These are phyloP conservation scores for Solanum pinnatisectum DNA, from an alignment of 257 asterid genomes.

Conservation along the genomic window DNA sequence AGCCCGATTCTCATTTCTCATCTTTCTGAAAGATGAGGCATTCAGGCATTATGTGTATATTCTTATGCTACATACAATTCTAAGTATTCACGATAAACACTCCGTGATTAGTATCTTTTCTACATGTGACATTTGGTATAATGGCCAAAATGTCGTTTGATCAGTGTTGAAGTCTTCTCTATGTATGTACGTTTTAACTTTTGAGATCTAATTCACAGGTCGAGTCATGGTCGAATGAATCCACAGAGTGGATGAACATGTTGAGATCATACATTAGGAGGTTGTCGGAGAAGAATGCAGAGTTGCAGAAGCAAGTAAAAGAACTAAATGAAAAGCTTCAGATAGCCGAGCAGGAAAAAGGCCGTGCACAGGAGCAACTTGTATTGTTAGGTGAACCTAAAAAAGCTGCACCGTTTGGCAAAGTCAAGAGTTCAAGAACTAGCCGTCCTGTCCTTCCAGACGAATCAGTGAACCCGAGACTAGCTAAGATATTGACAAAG, in stretches of 20 bases:
- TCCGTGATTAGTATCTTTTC: neutral
- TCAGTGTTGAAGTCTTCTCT: neutral
- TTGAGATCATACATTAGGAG: neutral
- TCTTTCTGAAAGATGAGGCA: neutral
- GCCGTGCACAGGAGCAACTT: neutral
- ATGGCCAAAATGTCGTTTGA: neutral
- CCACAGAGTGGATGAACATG: slow-evolving; percentile 3
- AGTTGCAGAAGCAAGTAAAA: slow-evolving; percentile 8
- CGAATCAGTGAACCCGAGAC: slow-evolving; percentile 16
- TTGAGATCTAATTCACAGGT: neutral
- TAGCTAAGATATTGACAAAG: slow-evolving; percentile 10
- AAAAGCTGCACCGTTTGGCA: slow-evolving; percentile 14
- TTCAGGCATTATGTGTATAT: neutral
- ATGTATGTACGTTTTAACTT: neutral
- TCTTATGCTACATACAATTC: neutral
- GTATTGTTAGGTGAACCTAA: neutral
- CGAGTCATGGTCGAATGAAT: slow-evolving; percentile 2
- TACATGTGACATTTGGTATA: neutral
- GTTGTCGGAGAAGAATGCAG: slow-evolving; percentile 5
- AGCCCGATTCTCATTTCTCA: neutral
- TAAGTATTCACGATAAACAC: neutral
- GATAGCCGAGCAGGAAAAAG: slow-evolving; percentile 2
- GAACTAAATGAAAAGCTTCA: slow-evolving; percentile 5
- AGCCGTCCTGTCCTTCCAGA: slow-evolving; percentile 5
- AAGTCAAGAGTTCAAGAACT: slow-evolving; percentile 6